These are phyloP conservation scores for Globisporangium mamillatum DNA, from an alignment of 352 stramenopile genomes.

Conservation along the genomic window DNA sequence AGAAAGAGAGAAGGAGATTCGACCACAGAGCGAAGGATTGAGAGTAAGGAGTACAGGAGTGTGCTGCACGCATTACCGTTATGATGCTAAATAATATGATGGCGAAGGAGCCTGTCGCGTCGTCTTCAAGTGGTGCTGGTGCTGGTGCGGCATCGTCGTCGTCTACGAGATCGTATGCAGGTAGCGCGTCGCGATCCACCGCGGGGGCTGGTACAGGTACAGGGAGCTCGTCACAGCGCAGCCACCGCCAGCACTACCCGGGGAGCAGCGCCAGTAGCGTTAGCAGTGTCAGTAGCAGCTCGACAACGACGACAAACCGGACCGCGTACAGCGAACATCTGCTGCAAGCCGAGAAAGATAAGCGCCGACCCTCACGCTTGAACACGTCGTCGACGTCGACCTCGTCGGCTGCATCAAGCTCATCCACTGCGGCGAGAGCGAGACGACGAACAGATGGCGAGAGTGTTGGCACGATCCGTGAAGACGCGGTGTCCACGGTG, in stretches of 20 bases:
- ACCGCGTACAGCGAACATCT: constrained; percentile 5
- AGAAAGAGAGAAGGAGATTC: background rate
- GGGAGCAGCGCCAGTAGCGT: constrained; percentile 18
- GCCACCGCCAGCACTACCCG: constrained; percentile 1
- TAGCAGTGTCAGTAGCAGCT: constrained; percentile 20
- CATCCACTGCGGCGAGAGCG: background rate
- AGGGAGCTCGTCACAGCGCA: constrained; percentile 11
- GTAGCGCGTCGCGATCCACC: constrained; percentile 7
- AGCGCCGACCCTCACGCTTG: constrained; percentile 10
- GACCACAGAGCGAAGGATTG: background rate
- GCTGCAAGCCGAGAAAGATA: constrained; percentile 7
- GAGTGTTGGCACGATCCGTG: constrained; percentile 10
- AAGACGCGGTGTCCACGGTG: constrained; percentile 7
- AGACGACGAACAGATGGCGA: constrained; percentile 3
- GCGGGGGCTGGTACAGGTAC: background rate
- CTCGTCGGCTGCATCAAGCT: constrained; percentile 12
- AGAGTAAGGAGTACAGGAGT: background rate
- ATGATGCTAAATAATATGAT: constrained; percentile 13
- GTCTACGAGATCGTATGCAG: constrained; percentile 1
- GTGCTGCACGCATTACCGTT: background rate
- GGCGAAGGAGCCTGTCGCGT: background rate
- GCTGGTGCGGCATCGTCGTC: background rate
- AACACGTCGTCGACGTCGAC: constrained; percentile 10
- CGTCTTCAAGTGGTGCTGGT: background rate
- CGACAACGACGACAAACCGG: constrained; percentile 11